Conservation (phyloP, 768 basidiomycete genomes). For the Boletus speciosus region DNA sequence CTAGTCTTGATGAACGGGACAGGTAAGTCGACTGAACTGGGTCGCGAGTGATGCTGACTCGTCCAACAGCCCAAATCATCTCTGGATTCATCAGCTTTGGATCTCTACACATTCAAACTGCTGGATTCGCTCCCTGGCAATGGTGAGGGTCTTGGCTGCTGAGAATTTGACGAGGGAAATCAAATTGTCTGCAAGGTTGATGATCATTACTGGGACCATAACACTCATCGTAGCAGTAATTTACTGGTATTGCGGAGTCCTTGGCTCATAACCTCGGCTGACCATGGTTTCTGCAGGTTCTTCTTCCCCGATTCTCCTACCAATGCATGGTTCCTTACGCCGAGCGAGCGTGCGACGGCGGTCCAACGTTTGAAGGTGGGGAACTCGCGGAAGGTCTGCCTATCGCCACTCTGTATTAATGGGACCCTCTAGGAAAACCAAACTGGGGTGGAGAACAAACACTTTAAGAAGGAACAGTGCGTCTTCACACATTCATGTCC, state of each 20-base stretch:
- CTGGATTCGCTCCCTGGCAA: conserved; percentile 66
- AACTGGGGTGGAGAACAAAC: conserved; percentile 80
- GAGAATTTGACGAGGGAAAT: neutral
- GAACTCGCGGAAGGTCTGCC: neutral
- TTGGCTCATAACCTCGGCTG: neutral
- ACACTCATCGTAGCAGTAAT: conserved; percentile 49
- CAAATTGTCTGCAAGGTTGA: conserved; percentile 42
- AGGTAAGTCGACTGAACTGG: conserved; percentile 34
- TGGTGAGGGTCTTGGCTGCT: conserved; percentile 40
- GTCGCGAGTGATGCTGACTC: conserved; percentile 4
- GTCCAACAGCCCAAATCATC: conserved; percentile 57
- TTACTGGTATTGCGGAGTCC: conserved; percentile 46
- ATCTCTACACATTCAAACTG: conserved; percentile 54
- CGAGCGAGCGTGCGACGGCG: conserved; percentile 58
- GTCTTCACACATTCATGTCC: conserved; percentile 22
- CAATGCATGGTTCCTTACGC: conserved; percentile 70
- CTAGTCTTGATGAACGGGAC: conserved; percentile 74
- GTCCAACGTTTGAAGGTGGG: conserved; percentile 60
- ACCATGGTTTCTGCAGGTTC: conserved; percentile 38
- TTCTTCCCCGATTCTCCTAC: conserved; percentile 75
- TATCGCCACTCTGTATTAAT: neutral
- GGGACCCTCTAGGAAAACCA: conserved; percentile 52
- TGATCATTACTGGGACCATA: conserved; percentile 64
- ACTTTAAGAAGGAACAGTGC: conserved; percentile 76
- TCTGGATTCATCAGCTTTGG: conserved; percentile 70